Percentiles rank a stretch among this genome's conserved stretches.
Evolutionary conservation across 768 basidiomycete species (phyloP).

Genomic region (Tephrocybe sp.): DNA sequence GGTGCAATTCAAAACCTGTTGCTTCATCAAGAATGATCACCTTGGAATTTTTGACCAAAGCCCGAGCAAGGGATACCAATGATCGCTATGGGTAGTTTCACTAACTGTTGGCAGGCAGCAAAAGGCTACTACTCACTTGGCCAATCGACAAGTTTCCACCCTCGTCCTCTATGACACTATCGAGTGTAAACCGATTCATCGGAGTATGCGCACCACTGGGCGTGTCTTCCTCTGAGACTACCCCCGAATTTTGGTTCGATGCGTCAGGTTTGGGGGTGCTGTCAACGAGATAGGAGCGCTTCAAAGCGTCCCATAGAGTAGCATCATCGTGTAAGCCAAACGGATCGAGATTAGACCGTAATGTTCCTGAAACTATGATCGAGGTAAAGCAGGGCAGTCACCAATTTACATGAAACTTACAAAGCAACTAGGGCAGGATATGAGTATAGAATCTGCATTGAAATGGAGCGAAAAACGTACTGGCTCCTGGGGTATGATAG

Average conservation of each 20-base stretch:
- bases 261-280: constrained; percentile 28
- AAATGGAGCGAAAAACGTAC: constrained; percentile 34
- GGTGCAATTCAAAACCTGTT: constrained; percentile 41
- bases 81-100: constrained; percentile 48
- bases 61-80: constrained; percentile 84
- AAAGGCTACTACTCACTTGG: constrained; percentile 31
- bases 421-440: constrained; percentile 37
- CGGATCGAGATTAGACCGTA: constrained; percentile 88
- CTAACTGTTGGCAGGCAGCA: too few species aligned
- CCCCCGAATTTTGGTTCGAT: constrained; percentile 12
- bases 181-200: constrained; percentile 73
- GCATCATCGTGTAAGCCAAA: constrained; percentile 80
- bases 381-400: constrained; percentile 8
- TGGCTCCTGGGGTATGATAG: constrained; percentile 85
- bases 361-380: constrained; percentile 63
- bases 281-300: constrained; percentile 80
- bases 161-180: constrained; percentile 82
- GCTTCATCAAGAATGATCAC: constrained; percentile 91
- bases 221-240: constrained; percentile 28
- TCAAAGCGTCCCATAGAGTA: constrained; percentile 83
- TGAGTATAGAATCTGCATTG: background rate
- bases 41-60: constrained; percentile 81
- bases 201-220: constrained; percentile 42
- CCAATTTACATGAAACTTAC: constrained; percentile 31
- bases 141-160: constrained; percentile 83